phyloP scores from a whole-genome alignment of 2,329 filamentous ascomycete genomes.

The Fonsecaea monophora region DNA sequence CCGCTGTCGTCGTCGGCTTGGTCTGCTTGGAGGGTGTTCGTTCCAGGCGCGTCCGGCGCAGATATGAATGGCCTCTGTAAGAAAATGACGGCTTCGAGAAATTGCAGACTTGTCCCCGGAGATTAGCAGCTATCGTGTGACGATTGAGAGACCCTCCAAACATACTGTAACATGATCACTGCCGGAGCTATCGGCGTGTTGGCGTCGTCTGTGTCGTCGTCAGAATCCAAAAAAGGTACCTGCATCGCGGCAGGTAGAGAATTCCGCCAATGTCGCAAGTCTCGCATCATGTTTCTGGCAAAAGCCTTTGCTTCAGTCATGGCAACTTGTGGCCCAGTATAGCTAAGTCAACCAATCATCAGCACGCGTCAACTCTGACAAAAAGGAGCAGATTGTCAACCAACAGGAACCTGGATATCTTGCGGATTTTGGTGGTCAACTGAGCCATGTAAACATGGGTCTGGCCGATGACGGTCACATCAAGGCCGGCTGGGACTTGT shows the following conservation, averaged over 20 bases:
- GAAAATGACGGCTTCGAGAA: slow-evolving; percentile 12
- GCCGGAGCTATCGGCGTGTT: background rate
- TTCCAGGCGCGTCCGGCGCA: background rate
- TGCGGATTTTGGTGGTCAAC: slow-evolving; percentile 8
- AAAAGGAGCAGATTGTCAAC: background rate
- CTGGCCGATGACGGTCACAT: background rate
- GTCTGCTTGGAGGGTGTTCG: background rate
- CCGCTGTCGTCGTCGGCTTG: background rate
- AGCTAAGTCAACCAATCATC: slow-evolving; percentile 2
- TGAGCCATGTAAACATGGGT: slow-evolving; percentile 4
- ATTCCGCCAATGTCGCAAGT: background rate
- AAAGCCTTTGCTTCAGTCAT: background rate
- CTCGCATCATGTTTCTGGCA: slow-evolving; percentile 8
- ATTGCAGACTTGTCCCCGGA: slow-evolving; percentile 8
- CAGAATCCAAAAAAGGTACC: background rate
- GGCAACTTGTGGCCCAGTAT: background rate
- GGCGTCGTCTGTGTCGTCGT: background rate
- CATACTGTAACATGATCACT: slow-evolving; percentile 6
- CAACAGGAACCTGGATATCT: slow-evolving; percentile 4
- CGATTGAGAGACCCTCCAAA: background rate
- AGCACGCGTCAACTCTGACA: background rate
- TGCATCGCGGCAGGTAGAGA: slow-evolving; percentile 1
- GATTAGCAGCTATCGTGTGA: background rate
- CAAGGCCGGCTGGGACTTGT: background rate
- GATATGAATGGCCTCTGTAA: slow-evolving; percentile 10